phyloP scores from a whole-genome alignment of 2,329 filamentous ascomycete genomes.

The Byssothecium circinans region DNA sequence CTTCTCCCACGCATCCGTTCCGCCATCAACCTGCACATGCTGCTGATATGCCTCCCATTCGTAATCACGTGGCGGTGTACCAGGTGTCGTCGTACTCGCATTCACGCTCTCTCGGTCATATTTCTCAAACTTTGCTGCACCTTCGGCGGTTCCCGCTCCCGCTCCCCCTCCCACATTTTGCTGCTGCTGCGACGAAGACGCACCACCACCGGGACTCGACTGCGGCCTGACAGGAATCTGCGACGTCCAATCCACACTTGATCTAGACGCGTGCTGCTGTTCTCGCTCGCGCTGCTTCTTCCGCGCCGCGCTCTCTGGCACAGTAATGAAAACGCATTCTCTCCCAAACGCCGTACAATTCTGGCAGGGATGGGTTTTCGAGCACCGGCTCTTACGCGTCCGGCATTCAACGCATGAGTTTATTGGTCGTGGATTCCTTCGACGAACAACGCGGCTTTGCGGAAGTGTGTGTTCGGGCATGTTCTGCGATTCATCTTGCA shows the following conservation, averaged over 20 bases:
- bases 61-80: conserved; percentile 43
- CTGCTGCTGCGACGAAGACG: background rate
- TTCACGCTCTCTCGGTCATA: conserved; percentile 26
- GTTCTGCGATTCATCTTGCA: conserved; percentile 30
- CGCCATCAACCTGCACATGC: conserved; percentile 40
- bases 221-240: conserved; percentile 39
- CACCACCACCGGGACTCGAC: conserved; percentile 19
- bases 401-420: conserved; percentile 45
- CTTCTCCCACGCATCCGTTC: conserved; percentile 41
- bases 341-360: conserved; percentile 44
- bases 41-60: conserved; percentile 46
- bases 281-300: conserved; percentile 40
- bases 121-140: conserved; percentile 18
- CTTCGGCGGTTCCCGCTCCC: background rate
- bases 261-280: conserved; percentile 27
- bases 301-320: conserved; percentile 41
- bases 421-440: conserved; percentile 44
- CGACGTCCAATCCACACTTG: conserved; percentile 41
- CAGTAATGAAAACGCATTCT: conserved; percentile 44
- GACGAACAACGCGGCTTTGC: conserved; percentile 43
- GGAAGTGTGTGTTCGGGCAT: conserved; percentile 43
- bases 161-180: background rate
- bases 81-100: conserved; percentile 38
- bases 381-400: conserved; percentile 42
- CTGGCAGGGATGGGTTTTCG: conserved; percentile 44